phyloP scores from a whole-genome alignment of 2,329 filamentous ascomycete species.

The Aureobasidium sp. region DNA sequence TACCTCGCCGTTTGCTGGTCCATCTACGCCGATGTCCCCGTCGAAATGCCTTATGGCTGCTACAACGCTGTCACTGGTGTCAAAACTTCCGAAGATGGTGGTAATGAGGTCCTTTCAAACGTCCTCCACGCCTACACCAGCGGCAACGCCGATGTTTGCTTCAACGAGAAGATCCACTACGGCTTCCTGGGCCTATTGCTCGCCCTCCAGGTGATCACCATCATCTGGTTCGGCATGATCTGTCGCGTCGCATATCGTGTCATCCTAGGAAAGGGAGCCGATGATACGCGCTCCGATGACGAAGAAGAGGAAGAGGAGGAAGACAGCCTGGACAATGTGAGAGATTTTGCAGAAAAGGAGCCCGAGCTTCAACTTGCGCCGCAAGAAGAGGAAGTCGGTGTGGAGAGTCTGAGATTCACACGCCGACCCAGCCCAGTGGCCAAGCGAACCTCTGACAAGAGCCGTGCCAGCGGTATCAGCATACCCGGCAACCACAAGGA shows the following conservation, averaged over 20 bases:
- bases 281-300: conserved; percentile 82
- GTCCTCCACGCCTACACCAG: conserved; percentile 68
- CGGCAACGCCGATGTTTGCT: conserved; percentile 66
- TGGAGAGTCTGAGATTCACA: conserved; percentile 60
- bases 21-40: conserved; percentile 60
- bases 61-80: conserved; percentile 54
- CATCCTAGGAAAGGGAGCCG: conserved; percentile 66
- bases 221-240: conserved; percentile 89
- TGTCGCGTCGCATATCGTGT: conserved; percentile 75
- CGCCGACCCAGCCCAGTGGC: conserved; percentile 31
- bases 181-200: conserved; percentile 71
- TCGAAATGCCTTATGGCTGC: conserved; percentile 60
- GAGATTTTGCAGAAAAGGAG: conserved; percentile 22
- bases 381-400: conserved; percentile 65
- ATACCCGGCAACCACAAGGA: conserved; percentile 71
- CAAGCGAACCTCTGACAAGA: conserved; percentile 42
- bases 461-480: conserved; percentile 45
- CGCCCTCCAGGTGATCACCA: conserved; percentile 68
- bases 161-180: conserved; percentile 65
- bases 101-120: conserved; percentile 45
- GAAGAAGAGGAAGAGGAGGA: conserved; percentile 56
- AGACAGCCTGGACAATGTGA: conserved; percentile 21
- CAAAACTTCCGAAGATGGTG: conserved; percentile 47
- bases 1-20: conserved; percentile 79
- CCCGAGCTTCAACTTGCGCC: conserved; percentile 23